phyloP scores from a whole-genome alignment of 2,329 filamentous ascomycete genomes.

The Eutypella sp. region DNA sequence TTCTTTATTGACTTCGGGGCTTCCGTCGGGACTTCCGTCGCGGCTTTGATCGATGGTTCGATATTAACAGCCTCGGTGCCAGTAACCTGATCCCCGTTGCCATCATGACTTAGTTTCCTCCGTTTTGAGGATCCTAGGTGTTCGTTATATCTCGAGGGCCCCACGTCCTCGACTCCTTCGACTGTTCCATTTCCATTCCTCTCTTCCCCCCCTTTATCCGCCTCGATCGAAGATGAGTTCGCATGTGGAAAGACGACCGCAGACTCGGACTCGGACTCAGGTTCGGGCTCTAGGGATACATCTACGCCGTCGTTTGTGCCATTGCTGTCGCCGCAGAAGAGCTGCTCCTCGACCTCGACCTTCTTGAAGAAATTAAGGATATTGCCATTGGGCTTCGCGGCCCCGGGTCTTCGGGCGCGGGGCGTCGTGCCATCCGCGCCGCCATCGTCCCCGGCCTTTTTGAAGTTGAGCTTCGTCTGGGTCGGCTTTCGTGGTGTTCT shows the following conservation, averaged over 20 bases:
- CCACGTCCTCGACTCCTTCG: conserved; percentile 27
- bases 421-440: no score
- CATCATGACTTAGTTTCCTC: conserved; percentile 34
- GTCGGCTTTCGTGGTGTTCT: conserved; percentile 13
- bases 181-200: conserved; percentile 27
- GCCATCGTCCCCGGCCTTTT: no score
- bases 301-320: conserved; percentile 18
- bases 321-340: conserved; percentile 44
- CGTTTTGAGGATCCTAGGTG: conserved; percentile 30
- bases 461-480: conserved; percentile 27
- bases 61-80: conserved; percentile 1
- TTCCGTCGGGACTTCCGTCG: conserved; percentile 22
- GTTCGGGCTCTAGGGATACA: conserved; percentile 1
- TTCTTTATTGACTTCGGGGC: conserved; percentile 18
- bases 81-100: conserved; percentile 1
- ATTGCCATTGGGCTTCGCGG: conserved; percentile 51
- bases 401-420: no score
- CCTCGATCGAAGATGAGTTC: no score
- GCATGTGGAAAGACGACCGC: no score
- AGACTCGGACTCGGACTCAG: conserved; percentile 24
- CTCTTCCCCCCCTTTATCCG: no score
- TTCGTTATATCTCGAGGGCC: conserved; percentile 19
- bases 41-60: conserved; percentile 2
- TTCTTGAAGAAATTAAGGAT: conserved; percentile 76
- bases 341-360: conserved; percentile 52